phyloP scores from a whole-genome alignment of 108 stramenopile species.

The Hondaea fermentalgiana region DNA sequence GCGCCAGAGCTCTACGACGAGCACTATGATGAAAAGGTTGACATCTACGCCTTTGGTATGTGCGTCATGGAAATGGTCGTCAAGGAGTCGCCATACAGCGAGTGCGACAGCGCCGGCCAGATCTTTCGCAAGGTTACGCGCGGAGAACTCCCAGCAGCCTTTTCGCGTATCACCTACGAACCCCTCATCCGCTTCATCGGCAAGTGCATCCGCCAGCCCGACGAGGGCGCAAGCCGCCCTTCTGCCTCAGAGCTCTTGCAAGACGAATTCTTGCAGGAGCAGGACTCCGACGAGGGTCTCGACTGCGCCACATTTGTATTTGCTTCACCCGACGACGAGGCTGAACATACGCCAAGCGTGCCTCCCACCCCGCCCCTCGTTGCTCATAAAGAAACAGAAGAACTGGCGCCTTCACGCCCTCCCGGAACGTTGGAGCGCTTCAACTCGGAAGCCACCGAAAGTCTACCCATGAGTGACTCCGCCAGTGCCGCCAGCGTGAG shows the following conservation, averaged over 20 bases:
- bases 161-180: not conserved
- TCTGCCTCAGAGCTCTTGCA: not conserved
- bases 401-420: not conserved
- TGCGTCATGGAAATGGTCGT: slow-evolving; percentile 55
- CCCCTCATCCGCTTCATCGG: slow-evolving; percentile 73
- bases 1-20: slow-evolving; percentile 70
- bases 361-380: not conserved
- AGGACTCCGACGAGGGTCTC: not conserved
- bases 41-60: slow-evolving; percentile 58
- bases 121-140: not conserved
- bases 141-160: not conserved
- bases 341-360: not conserved
- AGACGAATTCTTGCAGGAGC: not conserved
- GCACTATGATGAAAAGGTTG: slow-evolving; percentile 51
- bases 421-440: not conserved
- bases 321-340: not conserved
- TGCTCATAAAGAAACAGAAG: not conserved
- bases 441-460: not conserved
- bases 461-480: not conserved
- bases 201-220: slow-evolving; percentile 55
- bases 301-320: not conserved
- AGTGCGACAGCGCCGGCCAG: slow-evolving; percentile 42
- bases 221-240: not conserved
- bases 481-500: not conserved
- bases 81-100: slow-evolving; percentile 41